Evolutionary conservation across 768 basidiomycete species (phyloP), one percentile per base, ranked within the genome.

Genomic region (Glaciozyma antarctica): DNA sequence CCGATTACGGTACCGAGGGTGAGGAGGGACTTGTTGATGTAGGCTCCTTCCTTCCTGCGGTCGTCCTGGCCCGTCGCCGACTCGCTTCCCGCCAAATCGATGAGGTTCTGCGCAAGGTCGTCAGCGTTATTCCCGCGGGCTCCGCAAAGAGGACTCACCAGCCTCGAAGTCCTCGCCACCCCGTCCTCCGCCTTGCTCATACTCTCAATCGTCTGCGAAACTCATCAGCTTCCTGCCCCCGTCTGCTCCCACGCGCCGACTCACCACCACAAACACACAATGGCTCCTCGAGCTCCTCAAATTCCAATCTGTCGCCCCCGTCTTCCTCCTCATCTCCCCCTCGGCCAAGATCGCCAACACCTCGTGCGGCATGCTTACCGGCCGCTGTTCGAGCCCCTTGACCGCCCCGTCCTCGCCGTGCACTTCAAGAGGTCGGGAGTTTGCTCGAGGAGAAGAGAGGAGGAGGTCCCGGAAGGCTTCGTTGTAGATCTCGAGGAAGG

Each of bases 251-350:
- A 44, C 41, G 17, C 12, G 17, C 53, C 53, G 2, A 73, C 78
- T 71, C 53, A 98, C 93, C 34, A 97, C 82, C 38, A 92, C 80
- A 76, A 98, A 95, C 0, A 98, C 88, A 69, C 88, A 89, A 75
- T 97, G 94, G 78, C 90, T 92, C 43, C 94, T 81, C 75, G 89
- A 91, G 78, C 89, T 92, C 64, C 94, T 79, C 72, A 92, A 88
- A 75, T 99, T 99, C 94, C 94, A 99, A 73, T 99, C 94, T n/a
- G 95, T 99, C 71, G 85, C 88, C 1, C 92, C 93, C 5, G 92
- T 95, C 66, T 90, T 80, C 58, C 94, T 80, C 73, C 90, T 86
- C 5, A 86, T 84, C 75, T 95, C 90, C 7, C 94, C 94, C 28
- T 90, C 80, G 72, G 83, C 81, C 71, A 99, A 78, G 7, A 97